phyloP scores from a whole-genome alignment of 495 filamentous ascomycete species.

The Aspergillus incahuasiensis region DNA sequence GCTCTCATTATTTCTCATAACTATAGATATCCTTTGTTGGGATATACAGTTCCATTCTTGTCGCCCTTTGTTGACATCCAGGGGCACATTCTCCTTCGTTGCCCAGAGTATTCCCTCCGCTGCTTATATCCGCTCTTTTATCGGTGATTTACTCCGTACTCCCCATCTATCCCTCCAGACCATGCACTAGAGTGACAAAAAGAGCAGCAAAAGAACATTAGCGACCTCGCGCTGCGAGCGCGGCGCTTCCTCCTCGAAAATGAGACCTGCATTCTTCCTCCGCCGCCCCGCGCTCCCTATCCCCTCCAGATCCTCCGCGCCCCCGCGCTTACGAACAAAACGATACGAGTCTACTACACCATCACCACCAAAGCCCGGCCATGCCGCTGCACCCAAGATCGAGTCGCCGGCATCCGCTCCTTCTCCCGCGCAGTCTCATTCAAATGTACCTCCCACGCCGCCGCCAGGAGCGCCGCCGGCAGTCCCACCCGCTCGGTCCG shows the following conservation, averaged over 20 bases:
- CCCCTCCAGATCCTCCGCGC: constrained; percentile 18
- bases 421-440: constrained; percentile 1
- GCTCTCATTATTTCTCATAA: neutral
- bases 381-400: neutral
- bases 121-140: constrained; percentile 1
- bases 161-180: neutral
- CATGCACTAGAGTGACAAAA: neutral
- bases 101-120: neutral
- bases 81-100: neutral
- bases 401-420: neutral
- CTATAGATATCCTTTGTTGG: neutral
- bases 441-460: neutral
- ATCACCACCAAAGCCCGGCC: constrained; percentile 7
- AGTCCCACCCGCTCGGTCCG: constrained; percentile 38
- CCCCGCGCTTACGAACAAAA: constrained; percentile 23
- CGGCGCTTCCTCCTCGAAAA: neutral
- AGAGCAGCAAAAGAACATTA: neutral
- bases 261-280: constrained; percentile 17
- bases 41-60: neutral
- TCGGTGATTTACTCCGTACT: neutral
- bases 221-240: neutral
- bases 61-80: neutral
- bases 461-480: constrained; percentile 19
- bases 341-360: constrained; percentile 24
- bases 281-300: constrained; percentile 15